Evolutionary conservation across 352 stramenopile species (phyloP).

Genomic region (Blastocystis sp.): DNA sequence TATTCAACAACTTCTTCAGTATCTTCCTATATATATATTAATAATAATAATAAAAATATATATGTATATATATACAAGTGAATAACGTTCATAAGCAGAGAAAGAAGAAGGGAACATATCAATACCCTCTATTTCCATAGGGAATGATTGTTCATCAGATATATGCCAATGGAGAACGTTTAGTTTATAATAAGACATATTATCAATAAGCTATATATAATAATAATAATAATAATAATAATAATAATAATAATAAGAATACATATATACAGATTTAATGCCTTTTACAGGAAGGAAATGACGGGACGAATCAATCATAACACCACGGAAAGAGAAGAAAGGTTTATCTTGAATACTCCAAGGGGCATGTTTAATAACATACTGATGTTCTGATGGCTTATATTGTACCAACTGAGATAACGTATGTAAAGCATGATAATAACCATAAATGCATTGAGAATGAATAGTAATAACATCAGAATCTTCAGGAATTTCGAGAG

Average conservation of each 20-base stretch:
- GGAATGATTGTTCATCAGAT: constrained; percentile 40
- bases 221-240: too few species aligned
- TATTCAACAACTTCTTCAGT: constrained; percentile 47
- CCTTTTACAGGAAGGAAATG: constrained; percentile 50
- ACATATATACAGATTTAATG: constrained; percentile 43
- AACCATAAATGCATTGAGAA: constrained; percentile 46
- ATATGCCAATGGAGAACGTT: constrained; percentile 50
- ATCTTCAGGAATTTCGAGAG: constrained; percentile 13
- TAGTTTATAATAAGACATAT: constrained; percentile 44
- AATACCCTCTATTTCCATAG: constrained; percentile 40
- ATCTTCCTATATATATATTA: constrained; percentile 39
- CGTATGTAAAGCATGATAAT: constrained; percentile 47
- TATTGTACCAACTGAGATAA: constrained; percentile 48
- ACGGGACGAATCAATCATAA: constrained; percentile 52
- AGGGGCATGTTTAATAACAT: constrained; percentile 38
- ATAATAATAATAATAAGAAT: too few species aligned
- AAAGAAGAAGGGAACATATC: constrained; percentile 32
- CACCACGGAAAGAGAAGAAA: constrained; percentile 51
- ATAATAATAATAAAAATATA: too few species aligned
- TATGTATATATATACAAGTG: constrained; percentile 11
- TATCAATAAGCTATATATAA: constrained; percentile 42
- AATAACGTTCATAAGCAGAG: constrained; percentile 42
- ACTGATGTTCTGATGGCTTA: constrained; percentile 38
- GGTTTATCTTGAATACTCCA: constrained; percentile 42
- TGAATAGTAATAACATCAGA: constrained; percentile 37